Conservation (phyloP, 2,329 filamentous ascomycete species). For the Pleurostoma richardsiae region DNA sequence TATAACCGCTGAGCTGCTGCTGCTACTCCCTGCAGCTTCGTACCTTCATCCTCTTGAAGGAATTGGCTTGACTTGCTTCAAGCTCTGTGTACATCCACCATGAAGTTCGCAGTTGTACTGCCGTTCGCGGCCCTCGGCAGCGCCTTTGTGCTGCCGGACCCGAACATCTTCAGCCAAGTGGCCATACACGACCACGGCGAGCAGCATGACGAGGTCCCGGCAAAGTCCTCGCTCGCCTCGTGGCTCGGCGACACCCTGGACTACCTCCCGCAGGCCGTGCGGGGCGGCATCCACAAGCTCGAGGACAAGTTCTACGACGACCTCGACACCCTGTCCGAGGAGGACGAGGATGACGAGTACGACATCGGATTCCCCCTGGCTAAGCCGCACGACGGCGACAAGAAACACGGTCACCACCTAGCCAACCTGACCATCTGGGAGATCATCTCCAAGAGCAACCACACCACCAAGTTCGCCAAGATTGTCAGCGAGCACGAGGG, state of each 20-base stretch:
- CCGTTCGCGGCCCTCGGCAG: slow-evolving; percentile 12
- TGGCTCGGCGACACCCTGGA: slow-evolving; percentile 8
- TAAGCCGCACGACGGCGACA: slow-evolving; percentile 4
- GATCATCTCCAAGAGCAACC: slow-evolving; percentile 68
- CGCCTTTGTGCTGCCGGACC: slow-evolving; percentile 15
- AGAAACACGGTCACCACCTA: slow-evolving; percentile 20
- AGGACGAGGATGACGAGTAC: neutral
- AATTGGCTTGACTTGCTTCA: too few species aligned
- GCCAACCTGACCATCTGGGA: slow-evolving; percentile 74
- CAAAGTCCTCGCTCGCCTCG: slow-evolving; percentile 5
- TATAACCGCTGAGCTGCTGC: too few species aligned
- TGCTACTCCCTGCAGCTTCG: too few species aligned
- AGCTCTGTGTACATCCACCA: neutral
- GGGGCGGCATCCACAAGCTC: slow-evolving; percentile 8
- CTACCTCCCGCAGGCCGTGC: slow-evolving; percentile 6
- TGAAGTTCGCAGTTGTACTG: slow-evolving; percentile 12
- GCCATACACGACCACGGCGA: slow-evolving; percentile 9
- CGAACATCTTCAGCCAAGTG: slow-evolving; percentile 9
- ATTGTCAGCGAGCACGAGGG: slow-evolving; percentile 70
- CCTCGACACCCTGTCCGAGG: slow-evolving; percentile 22
- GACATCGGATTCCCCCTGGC: neutral
- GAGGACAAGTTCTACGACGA: slow-evolving; percentile 4
- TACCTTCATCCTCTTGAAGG: too few species aligned
- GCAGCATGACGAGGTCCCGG: slow-evolving; percentile 9
- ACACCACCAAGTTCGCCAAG: slow-evolving; percentile 71